These are phyloP conservation scores for Botrytis galanthina DNA, from an alignment of 2,329 filamentous ascomycete genomes.

Conservation along the genomic window DNA sequence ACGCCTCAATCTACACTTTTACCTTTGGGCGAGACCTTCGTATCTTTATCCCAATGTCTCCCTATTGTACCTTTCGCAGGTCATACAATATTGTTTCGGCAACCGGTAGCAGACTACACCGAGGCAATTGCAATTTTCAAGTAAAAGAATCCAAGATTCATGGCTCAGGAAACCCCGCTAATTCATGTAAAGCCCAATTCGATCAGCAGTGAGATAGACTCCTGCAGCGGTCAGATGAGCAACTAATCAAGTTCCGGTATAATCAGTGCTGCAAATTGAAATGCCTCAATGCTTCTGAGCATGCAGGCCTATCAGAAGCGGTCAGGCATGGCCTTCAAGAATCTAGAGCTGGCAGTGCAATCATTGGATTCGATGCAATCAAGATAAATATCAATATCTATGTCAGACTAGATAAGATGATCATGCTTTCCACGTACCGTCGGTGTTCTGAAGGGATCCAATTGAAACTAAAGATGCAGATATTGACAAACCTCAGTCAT, in stretches of 20 bases:
- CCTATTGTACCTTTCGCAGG: not conserved
- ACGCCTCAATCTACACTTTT: slow-evolving; percentile 5
- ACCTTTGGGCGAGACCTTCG: slow-evolving; percentile 7
- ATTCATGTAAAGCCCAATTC: not conserved
- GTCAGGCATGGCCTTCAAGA: not conserved
- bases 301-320: not conserved
- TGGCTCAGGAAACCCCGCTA: not conserved
- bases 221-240: slow-evolving; percentile 3
- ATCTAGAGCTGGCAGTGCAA: not conserved
- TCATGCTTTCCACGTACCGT: not conserved
- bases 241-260: not conserved
- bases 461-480: not conserved
- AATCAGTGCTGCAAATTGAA: not conserved
- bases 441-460: no score
- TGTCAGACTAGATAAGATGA: not conserved
- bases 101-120: not conserved
- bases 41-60: slow-evolving; percentile 1
- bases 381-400: not conserved
- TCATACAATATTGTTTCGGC: not conserved
- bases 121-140: not conserved
- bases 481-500: not conserved
- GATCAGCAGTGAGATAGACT: not conserved
- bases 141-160: not conserved
- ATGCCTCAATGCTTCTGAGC: not conserved
- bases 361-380: not conserved